Percentiles rank a stretch among this genome's conserved stretches.
phyloP scores from a whole-genome alignment of 2,329 filamentous ascomycete species.

The Anisogramma anomala region DNA sequence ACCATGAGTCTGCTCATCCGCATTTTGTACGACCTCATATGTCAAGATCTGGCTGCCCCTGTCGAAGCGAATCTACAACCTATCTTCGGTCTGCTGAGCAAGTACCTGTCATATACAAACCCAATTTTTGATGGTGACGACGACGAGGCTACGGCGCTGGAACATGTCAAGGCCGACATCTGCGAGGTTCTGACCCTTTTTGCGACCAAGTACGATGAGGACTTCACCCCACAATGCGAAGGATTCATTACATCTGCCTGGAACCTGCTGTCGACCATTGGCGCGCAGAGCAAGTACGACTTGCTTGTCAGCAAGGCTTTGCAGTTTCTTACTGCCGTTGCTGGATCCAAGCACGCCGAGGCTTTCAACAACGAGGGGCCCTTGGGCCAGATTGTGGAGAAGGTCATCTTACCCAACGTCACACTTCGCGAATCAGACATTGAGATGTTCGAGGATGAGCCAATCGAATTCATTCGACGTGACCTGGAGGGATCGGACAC shows the following conservation, averaged over 20 bases:
- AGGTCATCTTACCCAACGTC: slow-evolving; percentile 90
- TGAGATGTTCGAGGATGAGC: slow-evolving; percentile 95
- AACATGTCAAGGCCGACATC: slow-evolving; percentile 84
- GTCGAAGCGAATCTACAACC: slow-evolving; percentile 79
- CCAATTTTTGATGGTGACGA: slow-evolving; percentile 72
- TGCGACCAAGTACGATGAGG: slow-evolving; percentile 90
- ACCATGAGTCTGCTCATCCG: slow-evolving; percentile 82
- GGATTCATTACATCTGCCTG: slow-evolving; percentile 85
- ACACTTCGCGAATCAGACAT: slow-evolving; percentile 85
- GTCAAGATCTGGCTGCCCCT: slow-evolving; percentile 85
- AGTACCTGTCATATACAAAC: slow-evolving; percentile 86
- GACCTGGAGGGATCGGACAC: slow-evolving; percentile 95
- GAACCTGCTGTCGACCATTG: slow-evolving; percentile 78
- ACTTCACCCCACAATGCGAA: slow-evolving; percentile 67
- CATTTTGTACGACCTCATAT: slow-evolving; percentile 93
- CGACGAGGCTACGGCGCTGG: slow-evolving; percentile 79
- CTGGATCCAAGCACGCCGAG: slow-evolving; percentile 64
- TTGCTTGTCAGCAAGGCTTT: slow-evolving; percentile 87
- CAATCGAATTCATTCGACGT: slow-evolving; percentile 92
- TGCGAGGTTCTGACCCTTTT: slow-evolving; percentile 86
- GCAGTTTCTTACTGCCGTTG: slow-evolving; percentile 86
- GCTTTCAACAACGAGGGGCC: slow-evolving; percentile 76
- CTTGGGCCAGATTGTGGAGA: slow-evolving; percentile 80
- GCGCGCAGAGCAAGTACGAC: slow-evolving; percentile 84
- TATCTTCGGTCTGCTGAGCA: slow-evolving; percentile 73